phyloP scores from a whole-genome alignment of 768 basidiomycete species.

The Pisolithus microcarpus region DNA sequence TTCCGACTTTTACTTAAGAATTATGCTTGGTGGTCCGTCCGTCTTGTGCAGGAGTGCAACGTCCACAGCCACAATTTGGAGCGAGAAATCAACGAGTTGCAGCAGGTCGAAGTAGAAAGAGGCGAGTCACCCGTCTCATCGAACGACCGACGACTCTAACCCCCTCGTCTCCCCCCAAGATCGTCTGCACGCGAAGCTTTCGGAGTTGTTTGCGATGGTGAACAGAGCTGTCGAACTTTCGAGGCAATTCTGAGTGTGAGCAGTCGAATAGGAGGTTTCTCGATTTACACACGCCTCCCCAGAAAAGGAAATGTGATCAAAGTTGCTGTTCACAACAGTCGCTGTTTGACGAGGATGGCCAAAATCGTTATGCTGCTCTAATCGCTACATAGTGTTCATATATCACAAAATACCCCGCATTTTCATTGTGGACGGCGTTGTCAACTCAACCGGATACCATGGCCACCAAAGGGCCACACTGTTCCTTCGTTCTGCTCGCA shows the following conservation, averaged over 20 bases:
- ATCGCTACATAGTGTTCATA: not conserved
- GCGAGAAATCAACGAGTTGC: constrained; percentile 12
- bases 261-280: not conserved
- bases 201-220: constrained; percentile 22
- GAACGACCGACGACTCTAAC: constrained; percentile 12
- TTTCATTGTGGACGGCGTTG: not conserved
- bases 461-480: constrained; percentile 64
- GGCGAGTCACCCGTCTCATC: constrained; percentile 20
- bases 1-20: constrained; percentile 8
- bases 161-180: constrained; percentile 10
- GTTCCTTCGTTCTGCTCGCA: constrained; percentile 92
- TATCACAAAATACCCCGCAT: constrained; percentile 7
- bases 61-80: constrained; percentile 8
- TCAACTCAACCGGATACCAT: constrained; percentile 26
- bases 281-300: not conserved
- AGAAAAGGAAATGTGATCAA: constrained; percentile 24
- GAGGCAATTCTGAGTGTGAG: not conserved
- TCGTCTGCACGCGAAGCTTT: constrained; percentile 15
- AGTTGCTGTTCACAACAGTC: not conserved
- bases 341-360: not conserved
- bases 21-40: constrained; percentile 24
- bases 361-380: constrained; percentile 2
- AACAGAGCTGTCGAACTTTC: constrained; percentile 22
- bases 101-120: constrained; percentile 22
- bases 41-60: constrained; percentile 14